phyloP scores from a whole-genome alignment of 2,329 filamentous ascomycete genomes.

The Diaporthe helianthi region DNA sequence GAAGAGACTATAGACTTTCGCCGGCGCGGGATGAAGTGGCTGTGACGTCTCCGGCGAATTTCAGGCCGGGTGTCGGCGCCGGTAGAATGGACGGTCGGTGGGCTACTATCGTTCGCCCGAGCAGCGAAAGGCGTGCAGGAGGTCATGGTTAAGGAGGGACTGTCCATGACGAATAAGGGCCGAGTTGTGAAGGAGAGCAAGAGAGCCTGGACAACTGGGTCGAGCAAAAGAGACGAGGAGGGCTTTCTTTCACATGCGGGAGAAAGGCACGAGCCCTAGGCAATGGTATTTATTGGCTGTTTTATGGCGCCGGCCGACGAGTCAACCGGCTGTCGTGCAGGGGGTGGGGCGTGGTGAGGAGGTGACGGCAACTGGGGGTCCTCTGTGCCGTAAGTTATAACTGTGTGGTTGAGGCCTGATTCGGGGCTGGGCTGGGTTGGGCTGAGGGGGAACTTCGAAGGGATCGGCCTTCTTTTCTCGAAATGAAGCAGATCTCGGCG shows the following conservation, averaged over 20 bases:
- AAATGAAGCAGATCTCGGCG: slow-evolving; percentile 3
- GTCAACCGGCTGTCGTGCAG: background rate
- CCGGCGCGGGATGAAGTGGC: slow-evolving; percentile 61
- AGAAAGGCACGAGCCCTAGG: background rate
- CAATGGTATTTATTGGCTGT: slow-evolving; percentile 7
- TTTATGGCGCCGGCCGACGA: background rate
- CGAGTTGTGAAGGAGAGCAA: background rate
- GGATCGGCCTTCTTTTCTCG: background rate
- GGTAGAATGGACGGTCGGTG: slow-evolving; percentile 33
- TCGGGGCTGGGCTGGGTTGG: background rate
- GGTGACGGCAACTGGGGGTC: no score
- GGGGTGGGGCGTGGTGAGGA: background rate
- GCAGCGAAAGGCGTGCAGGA: slow-evolving; percentile 16
- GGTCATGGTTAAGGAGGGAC: slow-evolving; percentile 27
- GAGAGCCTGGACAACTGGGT: no score
- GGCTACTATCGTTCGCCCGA: slow-evolving; percentile 43
- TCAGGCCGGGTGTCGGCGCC: slow-evolving; percentile 42
- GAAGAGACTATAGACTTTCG: slow-evolving; percentile 66
- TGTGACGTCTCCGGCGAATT: slow-evolving; percentile 59
- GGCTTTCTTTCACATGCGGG: slow-evolving; percentile 1
- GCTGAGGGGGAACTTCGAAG: no score
- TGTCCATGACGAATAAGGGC: slow-evolving; percentile 14
- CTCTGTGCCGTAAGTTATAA: no score
- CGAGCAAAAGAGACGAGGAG: background rate
- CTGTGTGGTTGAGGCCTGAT: background rate